Conservation (phyloP, 2,329 filamentous ascomycete genomes). For the Kalaharituber pfeilii region DNA sequence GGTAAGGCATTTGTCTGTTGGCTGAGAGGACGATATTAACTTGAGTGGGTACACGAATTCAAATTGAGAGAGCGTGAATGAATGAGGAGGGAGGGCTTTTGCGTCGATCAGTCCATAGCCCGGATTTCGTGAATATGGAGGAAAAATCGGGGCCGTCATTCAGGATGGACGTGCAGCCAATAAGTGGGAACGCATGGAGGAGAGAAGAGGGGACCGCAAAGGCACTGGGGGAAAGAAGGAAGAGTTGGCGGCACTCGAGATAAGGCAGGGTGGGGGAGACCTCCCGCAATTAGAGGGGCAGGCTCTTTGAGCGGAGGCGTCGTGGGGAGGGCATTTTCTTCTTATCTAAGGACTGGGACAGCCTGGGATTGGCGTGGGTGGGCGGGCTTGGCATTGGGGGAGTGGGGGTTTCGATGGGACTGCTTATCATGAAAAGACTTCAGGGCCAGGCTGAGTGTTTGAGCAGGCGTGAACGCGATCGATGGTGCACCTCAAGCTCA, state of each 20-base stretch:
- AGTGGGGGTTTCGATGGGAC: too few relatives aligned
- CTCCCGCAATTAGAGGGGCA: too few relatives aligned
- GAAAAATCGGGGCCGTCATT: constrained; percentile 36
- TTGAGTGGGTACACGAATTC: constrained; percentile 92
- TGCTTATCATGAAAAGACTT: too few relatives aligned
- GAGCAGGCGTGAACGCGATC: too few relatives aligned
- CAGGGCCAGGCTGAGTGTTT: too few relatives aligned
- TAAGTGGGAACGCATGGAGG: neutral
- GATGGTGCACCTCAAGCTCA: too few relatives aligned
- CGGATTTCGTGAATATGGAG: constrained; percentile 48
- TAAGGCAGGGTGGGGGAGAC: too few relatives aligned
- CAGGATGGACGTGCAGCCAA: neutral
- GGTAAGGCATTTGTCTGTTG: constrained; percentile 49
- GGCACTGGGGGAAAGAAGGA: neutral
- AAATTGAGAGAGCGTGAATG: constrained; percentile 53
- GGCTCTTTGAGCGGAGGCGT: too few relatives aligned
- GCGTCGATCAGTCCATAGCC: constrained; percentile 66
- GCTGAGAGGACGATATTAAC: constrained; percentile 62
- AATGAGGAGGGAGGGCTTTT: constrained; percentile 46
- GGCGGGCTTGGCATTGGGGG: too few relatives aligned
- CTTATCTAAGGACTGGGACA: too few relatives aligned
- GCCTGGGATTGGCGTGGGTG: too few relatives aligned
- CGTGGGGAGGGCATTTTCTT: too few relatives aligned
- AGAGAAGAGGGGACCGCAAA: neutral
- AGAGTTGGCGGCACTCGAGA: neutral